Evolutionary conservation across 78 protist genomes (phyloP), one percentile per base, ranked within the genome.

Genomic region (Dictyostelium purpureum): DNA sequence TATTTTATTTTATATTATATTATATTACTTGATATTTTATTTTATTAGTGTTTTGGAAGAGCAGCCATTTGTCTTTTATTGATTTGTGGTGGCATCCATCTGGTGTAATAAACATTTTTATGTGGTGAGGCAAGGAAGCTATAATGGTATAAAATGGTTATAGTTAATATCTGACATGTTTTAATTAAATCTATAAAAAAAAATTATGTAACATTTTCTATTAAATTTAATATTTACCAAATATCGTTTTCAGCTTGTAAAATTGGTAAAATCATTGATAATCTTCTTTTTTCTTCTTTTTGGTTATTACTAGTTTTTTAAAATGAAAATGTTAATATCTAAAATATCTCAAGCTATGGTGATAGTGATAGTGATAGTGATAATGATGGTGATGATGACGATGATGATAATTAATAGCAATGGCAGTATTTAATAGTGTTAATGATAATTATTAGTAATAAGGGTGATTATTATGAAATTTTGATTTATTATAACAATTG

Each of bases 171-270:
- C 2, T 69, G 21, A 69, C 51, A 75, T 52, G n/a, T 12, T 26
- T 59, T 1, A 16, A 49, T 16, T 49, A 49, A 16, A 49, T 6
- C 2, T 49, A 49, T 49, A 49, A 16, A 49, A 12, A 49, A 49
- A 16, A 49, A 5, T 57, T 21, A 24, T 19, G 11, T 5, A 5
- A 57, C 7, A 19, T n/a, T 31, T 37, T 66, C 6, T n/a, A 9
- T 5, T 11, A 28, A 40, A 31, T 31, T 14, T 61, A n/a, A 14
- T 12, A 37, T 16, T 28, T 85, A 85, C 91, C 56, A 42, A 19
- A 85, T 85, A 73, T 85, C 91, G 19, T 85, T 85, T 35, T 85
- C 91, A 54, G 91, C 91, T 73, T 85, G 91, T 19, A 85, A 33
- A 59, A 85, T 85, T 56, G 91, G 91, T 59, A 85, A 85, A 52